phyloP scores from a whole-genome alignment of 2,329 filamentous ascomycete genomes.

The Leptographium wingfieldii region DNA sequence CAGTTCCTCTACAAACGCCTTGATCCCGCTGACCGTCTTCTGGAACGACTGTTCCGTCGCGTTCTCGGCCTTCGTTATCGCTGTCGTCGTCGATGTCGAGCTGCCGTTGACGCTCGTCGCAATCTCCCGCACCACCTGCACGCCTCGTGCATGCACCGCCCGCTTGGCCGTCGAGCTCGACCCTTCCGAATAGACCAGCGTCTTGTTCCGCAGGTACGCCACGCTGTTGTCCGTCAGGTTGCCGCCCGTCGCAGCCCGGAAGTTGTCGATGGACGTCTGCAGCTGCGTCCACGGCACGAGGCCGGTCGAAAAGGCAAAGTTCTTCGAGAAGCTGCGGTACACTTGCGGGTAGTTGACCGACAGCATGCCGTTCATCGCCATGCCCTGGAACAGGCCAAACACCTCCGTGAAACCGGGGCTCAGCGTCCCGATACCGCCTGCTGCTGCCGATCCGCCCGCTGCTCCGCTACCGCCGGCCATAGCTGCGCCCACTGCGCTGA shows the following conservation, averaged over 20 bases:
- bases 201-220: slow-evolving; percentile 59
- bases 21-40: slow-evolving; percentile 56
- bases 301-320: slow-evolving; percentile 86
- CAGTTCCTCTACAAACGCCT: slow-evolving; percentile 72
- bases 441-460: slow-evolving; percentile 24
- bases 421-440: slow-evolving; percentile 42
- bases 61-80: slow-evolving; percentile 8
- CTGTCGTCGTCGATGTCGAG: slow-evolving; percentile 10
- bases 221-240: slow-evolving; percentile 75
- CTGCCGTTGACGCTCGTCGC: slow-evolving; percentile 29
- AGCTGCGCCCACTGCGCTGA: slow-evolving; percentile 53
- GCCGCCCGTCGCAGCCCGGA: slow-evolving; percentile 69
- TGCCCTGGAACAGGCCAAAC: slow-evolving; percentile 80
- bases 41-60: slow-evolving; percentile 17
- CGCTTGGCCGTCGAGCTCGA: slow-evolving; percentile 30
- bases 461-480: slow-evolving; percentile 23
- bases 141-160: slow-evolving; percentile 34
- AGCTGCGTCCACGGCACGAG: slow-evolving; percentile 72
- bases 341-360: slow-evolving; percentile 78
- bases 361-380: slow-evolving; percentile 94
- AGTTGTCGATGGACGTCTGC: slow-evolving; percentile 72
- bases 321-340: slow-evolving; percentile 81
- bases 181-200: slow-evolving; percentile 56
- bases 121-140: slow-evolving; percentile 31
- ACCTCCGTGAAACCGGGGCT: slow-evolving; percentile 81